phyloP scores from a whole-genome alignment of 2,329 filamentous ascomycete genomes.

The Pestalotiopsis sp. region DNA sequence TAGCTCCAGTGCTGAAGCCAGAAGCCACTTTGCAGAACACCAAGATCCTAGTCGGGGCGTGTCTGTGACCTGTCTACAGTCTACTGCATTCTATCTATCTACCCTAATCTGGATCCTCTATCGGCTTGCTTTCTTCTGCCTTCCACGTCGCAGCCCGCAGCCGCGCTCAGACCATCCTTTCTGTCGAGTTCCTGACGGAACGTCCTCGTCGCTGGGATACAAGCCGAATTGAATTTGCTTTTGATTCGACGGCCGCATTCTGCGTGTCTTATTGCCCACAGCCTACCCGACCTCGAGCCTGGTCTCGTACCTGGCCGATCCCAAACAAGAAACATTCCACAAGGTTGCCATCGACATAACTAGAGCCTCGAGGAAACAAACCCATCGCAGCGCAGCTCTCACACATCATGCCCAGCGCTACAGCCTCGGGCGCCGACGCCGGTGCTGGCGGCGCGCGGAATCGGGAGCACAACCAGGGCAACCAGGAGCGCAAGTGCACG shows the following conservation, averaged over 20 bases:
- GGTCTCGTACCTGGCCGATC: neutral
- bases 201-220: neutral
- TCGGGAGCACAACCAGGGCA: constrained; percentile 76
- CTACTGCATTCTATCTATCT: neutral
- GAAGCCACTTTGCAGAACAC: constrained; percentile 13
- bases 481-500: constrained; percentile 78
- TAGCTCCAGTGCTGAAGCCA: neutral
- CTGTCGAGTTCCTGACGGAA: neutral
- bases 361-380: neutral
- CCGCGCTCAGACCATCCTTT: neutral
- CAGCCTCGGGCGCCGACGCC: constrained; percentile 57
- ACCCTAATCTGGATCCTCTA: neutral
- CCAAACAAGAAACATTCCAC: neutral
- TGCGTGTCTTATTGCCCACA: neutral
- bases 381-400: constrained; percentile 3
- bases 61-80: neutral
- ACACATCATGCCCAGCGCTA: constrained; percentile 49
- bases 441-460: constrained; percentile 43
- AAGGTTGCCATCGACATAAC: neutral
- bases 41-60: neutral
- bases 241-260: neutral
- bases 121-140: neutral
- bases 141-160: neutral
- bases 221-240: neutral
- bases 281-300: neutral